Percentiles rank a stretch among this genome's conserved stretches.
phyloP scores from a whole-genome alignment of 108 stramenopile genomes.

The Cylindrotheca fusiformis region DNA sequence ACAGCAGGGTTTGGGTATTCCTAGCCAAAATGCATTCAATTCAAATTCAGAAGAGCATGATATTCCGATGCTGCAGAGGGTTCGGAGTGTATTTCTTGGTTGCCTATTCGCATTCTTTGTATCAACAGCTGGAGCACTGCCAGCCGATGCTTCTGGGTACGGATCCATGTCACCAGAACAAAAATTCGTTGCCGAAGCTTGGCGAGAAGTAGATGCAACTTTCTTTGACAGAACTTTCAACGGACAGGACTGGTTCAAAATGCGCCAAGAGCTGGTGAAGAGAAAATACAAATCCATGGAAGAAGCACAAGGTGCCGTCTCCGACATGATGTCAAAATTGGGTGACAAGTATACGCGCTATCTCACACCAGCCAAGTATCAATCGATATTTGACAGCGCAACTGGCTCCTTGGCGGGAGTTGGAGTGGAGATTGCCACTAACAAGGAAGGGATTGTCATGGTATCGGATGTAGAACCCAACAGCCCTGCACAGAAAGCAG shows the following conservation, averaged over 20 bases:
- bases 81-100: no score
- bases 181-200: conserved; percentile 79
- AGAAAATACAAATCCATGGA: conserved; percentile 75
- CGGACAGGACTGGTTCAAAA: conserved; percentile 88
- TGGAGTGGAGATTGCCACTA: conserved; percentile 75
- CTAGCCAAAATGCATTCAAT: no score
- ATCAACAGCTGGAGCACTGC: conserved; percentile 1
- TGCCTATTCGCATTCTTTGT: background rate
- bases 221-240: conserved; percentile 96
- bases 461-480: conserved; percentile 79
- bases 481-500: conserved; percentile 66
- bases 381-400: conserved; percentile 83
- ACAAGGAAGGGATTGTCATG: conserved; percentile 32
- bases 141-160: conserved; percentile 49
- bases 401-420: conserved; percentile 81
- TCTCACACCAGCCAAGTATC: conserved; percentile 90
- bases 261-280: conserved; percentile 72
- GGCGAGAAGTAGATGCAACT: conserved; percentile 80
- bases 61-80: no score
- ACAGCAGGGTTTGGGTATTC: no score
- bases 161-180: conserved; percentile 72
- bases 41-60: no score
- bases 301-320: conserved; percentile 63
- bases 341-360: conserved; percentile 96
- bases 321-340: conserved; percentile 60